Base-by-base conservation (phyloP, 345 rosid genomes). In the Lenwebbia sp. region DNA sequence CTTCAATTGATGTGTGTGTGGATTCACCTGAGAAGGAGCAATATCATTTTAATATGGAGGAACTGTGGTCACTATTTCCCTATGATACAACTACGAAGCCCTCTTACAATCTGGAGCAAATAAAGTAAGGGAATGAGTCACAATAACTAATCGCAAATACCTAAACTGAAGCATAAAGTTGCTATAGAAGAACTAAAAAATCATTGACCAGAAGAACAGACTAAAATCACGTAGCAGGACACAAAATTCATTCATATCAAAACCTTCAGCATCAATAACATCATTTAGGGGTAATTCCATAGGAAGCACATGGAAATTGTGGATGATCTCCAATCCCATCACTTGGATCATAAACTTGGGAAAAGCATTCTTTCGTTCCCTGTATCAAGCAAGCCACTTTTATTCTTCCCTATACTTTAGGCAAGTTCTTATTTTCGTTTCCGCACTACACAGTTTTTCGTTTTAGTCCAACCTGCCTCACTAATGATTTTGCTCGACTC, bases 1-100 rank as follows among this genome's bases (percentile, higher is more conserved):
- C 88, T 96, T 96, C 52, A 95, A 92, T 90, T 96, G 98, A 90
- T 96, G 99, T 0, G 98, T 94, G 74, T 93, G 94, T 14, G 94
- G 98, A 91, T 96, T 95, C 85, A 96, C 99, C 99, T 95, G 91
- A 85, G 87, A 83, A 85, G 51, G 60, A 12, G 57, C 57, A 57
- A n/a, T 5, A 25, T 49, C 28, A 47, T 52, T 57, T 41, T 84
- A 84, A 51, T 84, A 26, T 17, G 60, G 60, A 83, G 25, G 25
- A 70, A 10, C 47, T 19, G 26, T 37, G 13, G 81, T 70, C 81
- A 21, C 26, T 70, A 70, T 70, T 70, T 70, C 81, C 44, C 47
- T 37, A 70, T 10, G 81, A 70, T 37, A 70, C 81, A 70, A 70
- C 25, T 37, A 70, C 5, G 4, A 70, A 70, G 81, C 47, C 81